A percentile compares a stretch with the other conserved stretches of the same genome.
phyloP scores from a whole-genome alignment of 169 alveolate genomes.

The Plasmodium berghei region DNA sequence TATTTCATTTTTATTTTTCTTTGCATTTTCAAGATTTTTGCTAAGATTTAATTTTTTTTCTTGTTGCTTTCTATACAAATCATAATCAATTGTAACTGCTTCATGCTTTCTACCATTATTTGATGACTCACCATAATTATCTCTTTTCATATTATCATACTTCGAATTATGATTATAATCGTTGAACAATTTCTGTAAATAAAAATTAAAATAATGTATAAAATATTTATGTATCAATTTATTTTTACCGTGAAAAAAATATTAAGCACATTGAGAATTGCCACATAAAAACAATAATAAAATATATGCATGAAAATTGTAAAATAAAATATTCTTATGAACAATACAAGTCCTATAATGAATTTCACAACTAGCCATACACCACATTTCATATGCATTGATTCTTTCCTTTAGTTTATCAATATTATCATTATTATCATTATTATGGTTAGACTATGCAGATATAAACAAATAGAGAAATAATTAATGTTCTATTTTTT shows the following conservation, averaged over 20 bases:
- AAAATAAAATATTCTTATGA: neutral
- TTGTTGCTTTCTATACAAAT: slow-evolving; percentile 66
- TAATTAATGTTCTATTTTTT: neutral
- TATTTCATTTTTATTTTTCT: slow-evolving; percentile 19
- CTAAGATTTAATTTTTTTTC: slow-evolving; percentile 56
- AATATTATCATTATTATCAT: too few species aligned
- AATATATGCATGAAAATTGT: neutral
- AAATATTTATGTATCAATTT: neutral
- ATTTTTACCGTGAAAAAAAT: too few species aligned
- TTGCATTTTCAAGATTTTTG: slow-evolving; percentile 15
- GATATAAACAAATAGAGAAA: neutral
- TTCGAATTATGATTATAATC: slow-evolving; percentile 23
- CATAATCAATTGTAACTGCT: slow-evolving; percentile 68
- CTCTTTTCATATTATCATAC: slow-evolving; percentile 43
- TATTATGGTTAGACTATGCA: neutral
- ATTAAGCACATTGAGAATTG: neutral
- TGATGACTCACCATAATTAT: slow-evolving; percentile 14
- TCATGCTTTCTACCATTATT: slow-evolving; percentile 42
- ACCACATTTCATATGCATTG: too few species aligned
- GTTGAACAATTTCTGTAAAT: slow-evolving; percentile 26
- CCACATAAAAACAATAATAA: neutral
- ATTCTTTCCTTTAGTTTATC: too few species aligned
- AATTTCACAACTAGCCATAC: too few species aligned
- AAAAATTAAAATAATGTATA: slow-evolving; percentile 1
- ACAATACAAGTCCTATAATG: too few species aligned